These are phyloP conservation scores for Rhododendron molle DNA, from an alignment of 148 eudicot species.

Conservation along the genomic window DNA sequence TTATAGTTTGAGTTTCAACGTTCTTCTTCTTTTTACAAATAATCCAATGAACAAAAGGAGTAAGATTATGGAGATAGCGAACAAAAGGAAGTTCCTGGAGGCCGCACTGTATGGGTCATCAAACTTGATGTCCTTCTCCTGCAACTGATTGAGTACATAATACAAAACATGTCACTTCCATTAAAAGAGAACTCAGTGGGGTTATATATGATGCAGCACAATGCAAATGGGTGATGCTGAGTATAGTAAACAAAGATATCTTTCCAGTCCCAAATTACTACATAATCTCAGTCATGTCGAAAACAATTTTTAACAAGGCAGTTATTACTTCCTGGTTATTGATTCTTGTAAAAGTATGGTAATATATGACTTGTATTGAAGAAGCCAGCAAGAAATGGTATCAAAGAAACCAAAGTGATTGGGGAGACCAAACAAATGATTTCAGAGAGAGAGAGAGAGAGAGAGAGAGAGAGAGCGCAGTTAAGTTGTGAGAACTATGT, in stretches of 20 bases:
- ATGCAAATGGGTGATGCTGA: neutral
- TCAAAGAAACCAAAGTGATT: neutral
- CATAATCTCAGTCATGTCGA: neutral
- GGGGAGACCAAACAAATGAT: neutral
- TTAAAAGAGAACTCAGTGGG: neutral
- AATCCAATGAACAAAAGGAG: conserved; percentile 8
- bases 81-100: conserved; percentile 35
- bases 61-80: conserved; percentile 12
- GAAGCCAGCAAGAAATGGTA: neutral
- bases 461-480: too few relatives aligned
- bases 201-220: neutral
- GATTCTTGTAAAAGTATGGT: neutral
- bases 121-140: conserved; percentile 38
- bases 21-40: conserved; percentile 13
- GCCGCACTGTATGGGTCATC: conserved; percentile 20
- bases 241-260: neutral
- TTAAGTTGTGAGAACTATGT: neutral
- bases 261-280: neutral
- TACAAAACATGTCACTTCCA: conserved; percentile 3
- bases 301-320: neutral
- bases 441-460: neutral
- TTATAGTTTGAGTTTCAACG: conserved; percentile 4
- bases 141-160: conserved; percentile 21
- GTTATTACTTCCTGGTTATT: neutral
- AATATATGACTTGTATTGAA: neutral